phyloP scores from a whole-genome alignment of 2,329 filamentous ascomycete species.

The Penicillium sp. region DNA sequence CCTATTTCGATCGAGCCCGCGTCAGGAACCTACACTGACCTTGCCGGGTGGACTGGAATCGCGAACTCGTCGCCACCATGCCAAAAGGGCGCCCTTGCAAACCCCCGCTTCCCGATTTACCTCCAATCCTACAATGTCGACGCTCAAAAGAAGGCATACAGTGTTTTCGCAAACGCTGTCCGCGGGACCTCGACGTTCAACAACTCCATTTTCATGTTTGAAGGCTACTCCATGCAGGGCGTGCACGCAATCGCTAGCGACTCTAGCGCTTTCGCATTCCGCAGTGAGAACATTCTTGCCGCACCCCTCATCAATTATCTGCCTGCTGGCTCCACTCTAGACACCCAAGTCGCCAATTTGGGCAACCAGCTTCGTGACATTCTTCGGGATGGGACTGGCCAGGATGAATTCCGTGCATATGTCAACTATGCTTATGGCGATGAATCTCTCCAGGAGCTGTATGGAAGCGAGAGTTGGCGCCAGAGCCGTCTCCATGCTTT shows the following conservation, averaged over 20 bases:
- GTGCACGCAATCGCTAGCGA: conserved; percentile 47
- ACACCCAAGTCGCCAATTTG: conserved; percentile 33
- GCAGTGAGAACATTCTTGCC: conserved; percentile 52
- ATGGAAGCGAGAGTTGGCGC: conserved; percentile 43
- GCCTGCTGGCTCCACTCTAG: conserved; percentile 32
- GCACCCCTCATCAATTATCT: conserved; percentile 41
- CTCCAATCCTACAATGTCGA: conserved; percentile 48
- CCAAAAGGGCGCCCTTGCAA: conserved; percentile 50
- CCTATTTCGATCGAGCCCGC: conserved; percentile 43
- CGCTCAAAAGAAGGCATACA: conserved; percentile 47
- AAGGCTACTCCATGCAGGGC: conserved; percentile 59
- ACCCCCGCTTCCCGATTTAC: conserved; percentile 55
- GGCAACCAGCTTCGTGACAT: conserved; percentile 42
- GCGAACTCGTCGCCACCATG: conserved; percentile 46
- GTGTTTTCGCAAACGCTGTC: conserved; percentile 45
- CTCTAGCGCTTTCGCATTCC: conserved; percentile 55
- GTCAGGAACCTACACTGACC: conserved; percentile 54
- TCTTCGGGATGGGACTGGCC: conserved; percentile 30
- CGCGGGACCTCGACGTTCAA: conserved; percentile 41
- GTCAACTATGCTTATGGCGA: conserved; percentile 42
- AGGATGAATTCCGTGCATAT: conserved; percentile 34
- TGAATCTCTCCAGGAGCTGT: conserved; percentile 36
- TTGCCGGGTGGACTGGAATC: conserved; percentile 54
- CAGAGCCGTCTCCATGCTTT: conserved; percentile 37
- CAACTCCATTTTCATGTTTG: conserved; percentile 61